phyloP scores from a whole-genome alignment of 495 filamentous ascomycete species.

The Penicillium antarcticum region DNA sequence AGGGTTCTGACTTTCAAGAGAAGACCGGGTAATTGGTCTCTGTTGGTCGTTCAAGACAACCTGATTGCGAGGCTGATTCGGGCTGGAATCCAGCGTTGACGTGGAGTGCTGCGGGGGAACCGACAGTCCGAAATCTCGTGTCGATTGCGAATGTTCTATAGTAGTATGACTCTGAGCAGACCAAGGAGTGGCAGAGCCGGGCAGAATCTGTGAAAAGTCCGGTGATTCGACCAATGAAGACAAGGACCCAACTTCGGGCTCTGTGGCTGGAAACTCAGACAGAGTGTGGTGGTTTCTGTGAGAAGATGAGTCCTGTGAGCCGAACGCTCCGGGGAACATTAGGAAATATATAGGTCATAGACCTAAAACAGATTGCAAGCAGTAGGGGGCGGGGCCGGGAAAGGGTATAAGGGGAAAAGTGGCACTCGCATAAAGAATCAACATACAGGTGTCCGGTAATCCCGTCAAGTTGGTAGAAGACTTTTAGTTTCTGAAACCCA shows the following conservation, averaged over 20 bases:
- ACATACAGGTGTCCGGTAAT: constrained; percentile 12
- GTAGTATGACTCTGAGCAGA: constrained; percentile 7
- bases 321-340: constrained; percentile 19
- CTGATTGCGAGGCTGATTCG: constrained; percentile 7
- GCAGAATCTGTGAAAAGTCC: constrained; percentile 11
- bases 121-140: constrained; percentile 2
- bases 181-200: constrained; percentile 9
- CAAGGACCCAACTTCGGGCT: constrained; percentile 1
- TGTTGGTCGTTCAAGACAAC: constrained; percentile 6
- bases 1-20: constrained; percentile 2
- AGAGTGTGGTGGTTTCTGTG: constrained; percentile 13
- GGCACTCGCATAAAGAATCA: constrained; percentile 4
- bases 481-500: constrained; percentile 11
- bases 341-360: constrained; percentile 16
- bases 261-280: constrained; percentile 11
- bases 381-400: constrained; percentile 13
- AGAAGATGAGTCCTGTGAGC: constrained; percentile 21
- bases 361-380: constrained; percentile 13
- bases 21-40: constrained; percentile 1
- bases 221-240: constrained; percentile 13
- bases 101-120: constrained; percentile 11
- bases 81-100: constrained; percentile 4
- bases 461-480: constrained; percentile 7
- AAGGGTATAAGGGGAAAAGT: constrained; percentile 7
- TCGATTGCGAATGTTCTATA: constrained; percentile 4